Evolutionary conservation across 2,329 filamentous ascomycete genomes (phyloP), one percentile per base, ranked within the genome.

Genomic region (Colletotrichum camelliae): DNA sequence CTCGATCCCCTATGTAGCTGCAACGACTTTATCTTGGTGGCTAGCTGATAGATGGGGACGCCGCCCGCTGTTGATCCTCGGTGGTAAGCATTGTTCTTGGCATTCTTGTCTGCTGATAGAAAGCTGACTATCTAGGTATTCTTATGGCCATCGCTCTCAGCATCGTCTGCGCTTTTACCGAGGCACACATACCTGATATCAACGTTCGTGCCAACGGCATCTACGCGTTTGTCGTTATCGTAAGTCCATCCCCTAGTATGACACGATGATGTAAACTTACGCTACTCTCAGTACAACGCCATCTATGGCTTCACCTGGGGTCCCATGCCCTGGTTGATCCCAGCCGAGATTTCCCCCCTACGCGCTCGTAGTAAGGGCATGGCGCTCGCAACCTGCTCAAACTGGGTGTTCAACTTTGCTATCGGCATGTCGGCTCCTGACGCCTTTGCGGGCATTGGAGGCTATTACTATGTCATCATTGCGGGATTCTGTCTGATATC

Each of bases 61-160:
- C 1, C 43, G 43, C 10, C 43, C 43, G 0, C n/a, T 52, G 5
- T 1, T 52, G n/a, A 52, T 52, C n/a, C 43, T 52, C 2, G 43
- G 43, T 7, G 43, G 43, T 52, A 52, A 52, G 43, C 43, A 52
- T 0, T 7, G 10, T 4, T 13, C 3, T 12, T n/a, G 0, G 10
- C 1, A 48, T n/a, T 9, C 4, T 39, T 0, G 4, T 43, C 18
- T 21, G 10, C n/a, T 13, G 9, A 13, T 21, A n/a, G 9, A 0
- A 21, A 21, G 10, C 43, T 48, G 2, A 48, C n/a, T 48, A 0
- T 48, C 3, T 0, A 48, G 43, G 43, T 7, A 21, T 52, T 0
- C n/a, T 52, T n/a, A 52, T 52, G 43, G 43, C 43, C 0, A 21
- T 52, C 43, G 43, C 43, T 3, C 43, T 52, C 3, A 21, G 43